Evolutionary conservation across 192 early-diverging fungal species (phyloP), one percentile per base, ranked within the genome.

Genomic region (Backusella tuberculispora): DNA sequence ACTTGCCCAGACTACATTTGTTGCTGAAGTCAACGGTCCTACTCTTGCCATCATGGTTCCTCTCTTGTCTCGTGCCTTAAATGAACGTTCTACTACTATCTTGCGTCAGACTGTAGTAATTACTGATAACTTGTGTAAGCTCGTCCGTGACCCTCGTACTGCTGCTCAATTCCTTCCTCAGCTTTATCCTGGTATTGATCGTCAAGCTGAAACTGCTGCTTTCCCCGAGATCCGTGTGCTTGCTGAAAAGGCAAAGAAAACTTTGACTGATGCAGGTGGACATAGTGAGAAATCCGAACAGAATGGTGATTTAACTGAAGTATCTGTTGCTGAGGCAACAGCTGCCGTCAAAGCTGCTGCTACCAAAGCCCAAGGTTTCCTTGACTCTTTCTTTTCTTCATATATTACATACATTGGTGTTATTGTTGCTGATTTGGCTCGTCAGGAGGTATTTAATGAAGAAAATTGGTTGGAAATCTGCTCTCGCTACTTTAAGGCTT

Each of bases 91-190:
- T 71, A 85, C 88, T 47, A 76, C 86, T 56, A 82, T 92, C 34
- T 80, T 90, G 15, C 92, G 93, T 76, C 89, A 91, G 76, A 88
- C 88, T 34, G 85, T 87, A 66, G 90, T 95, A 77, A 92, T 95
- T 76, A 92, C 92, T 64, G 90, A 93, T 85, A 95, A 95, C 81
- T 88, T 95, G 81, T 93, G 92, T 82, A 95, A 93, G 83, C 85
- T 95, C 15, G 92, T 95, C 76, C 90, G 91, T 79, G 89, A 95
- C 81, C 92, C 93, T n/a, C 84, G 87, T 68, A 90, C 91, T 68
- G 91, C 91, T 73, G 87, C 88, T 68, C 92, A 90, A 63, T 95
- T 95, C 85, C 77, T 95, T 73, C 91, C 91, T 24, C 78, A 87
- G 17, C 80, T 95, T 15, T 83, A 91, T 66, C 93, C 93, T 41